Base-by-base conservation (phyloP, 306 rosid species). In the Inga laurina region DNA sequence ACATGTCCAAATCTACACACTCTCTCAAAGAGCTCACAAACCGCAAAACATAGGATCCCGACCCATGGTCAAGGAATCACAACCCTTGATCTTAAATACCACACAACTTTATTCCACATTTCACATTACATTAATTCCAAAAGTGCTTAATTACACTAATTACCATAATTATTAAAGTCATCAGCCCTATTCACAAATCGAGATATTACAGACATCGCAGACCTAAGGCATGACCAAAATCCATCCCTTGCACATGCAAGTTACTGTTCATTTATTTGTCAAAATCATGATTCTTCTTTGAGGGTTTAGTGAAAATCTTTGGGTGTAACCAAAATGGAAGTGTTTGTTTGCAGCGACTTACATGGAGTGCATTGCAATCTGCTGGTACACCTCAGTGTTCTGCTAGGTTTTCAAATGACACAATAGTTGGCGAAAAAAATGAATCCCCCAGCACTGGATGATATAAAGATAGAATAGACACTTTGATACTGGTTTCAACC, bases 351-450 rank as follows among this genome's bases (percentile, higher is more conserved):
- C 62, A 80, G 84, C 12, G 73, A 43, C 79, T 85, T 27, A 64
- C 76, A 71, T 76, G 79, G 82, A 62, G 8, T 21, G 88, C 85
- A 16, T 8, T 85, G 16, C 44, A 62, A 62, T 77, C 88, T 19
- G 76, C 76, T 30, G 80, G 76, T 27, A 41, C 24, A 16, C 21
- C 15, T 9, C 15, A 4, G 1, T 14, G 16, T 45, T 7, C 12
- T 59, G 2, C 7, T 9, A n/a, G 66, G 32, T 52, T 2, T n/a
- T 22, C 66, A 59, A 59, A 59, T 10, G 14, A 22, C 32, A 59
- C 64, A 10, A 59, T 2, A 59, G 32, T 22, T 59, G 32, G 34
- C 22, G 66, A 8, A 3, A 13, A 12, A 22, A n/a, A 21, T 13
- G 45, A 37, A 19, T 1, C 32, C 78, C n/a, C 37, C 2, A 43